Evolutionary conservation across 257 asterid genomes (phyloP).

Genomic region (Plantago ovata): DNA sequence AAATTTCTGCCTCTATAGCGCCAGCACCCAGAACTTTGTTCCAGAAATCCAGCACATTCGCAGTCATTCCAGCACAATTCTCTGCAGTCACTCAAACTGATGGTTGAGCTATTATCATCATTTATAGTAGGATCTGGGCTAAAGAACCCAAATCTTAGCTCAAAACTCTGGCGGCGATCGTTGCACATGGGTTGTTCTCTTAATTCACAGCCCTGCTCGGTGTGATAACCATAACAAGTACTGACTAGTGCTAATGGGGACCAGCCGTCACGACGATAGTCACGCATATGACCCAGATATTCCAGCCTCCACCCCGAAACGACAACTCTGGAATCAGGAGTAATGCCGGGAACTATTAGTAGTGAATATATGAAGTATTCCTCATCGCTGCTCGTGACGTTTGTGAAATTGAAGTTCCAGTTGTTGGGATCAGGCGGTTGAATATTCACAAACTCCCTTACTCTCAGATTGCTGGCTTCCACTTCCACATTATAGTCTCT

Average conservation of each 20-base stretch:
- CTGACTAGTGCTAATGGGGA: background rate
- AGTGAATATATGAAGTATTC: background rate
- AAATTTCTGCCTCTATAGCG: conserved; percentile 35
- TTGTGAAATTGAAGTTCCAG: conserved; percentile 20
- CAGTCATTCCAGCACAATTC: conserved; percentile 38
- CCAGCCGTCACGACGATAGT: background rate
- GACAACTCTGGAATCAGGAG: background rate
- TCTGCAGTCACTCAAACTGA: conserved; percentile 38
- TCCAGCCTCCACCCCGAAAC: conserved; percentile 25
- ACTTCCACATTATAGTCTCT: background rate
- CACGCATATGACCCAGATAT: conserved; percentile 15
- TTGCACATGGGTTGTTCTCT: conserved; percentile 33
- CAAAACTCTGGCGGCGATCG: conserved; percentile 15
- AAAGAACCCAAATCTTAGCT: conserved; percentile 16
- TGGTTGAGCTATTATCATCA: conserved; percentile 19
- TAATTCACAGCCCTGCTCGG: conserved; percentile 20
- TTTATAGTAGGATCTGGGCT: background rate
- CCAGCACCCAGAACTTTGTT: conserved; percentile 13
- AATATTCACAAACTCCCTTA: conserved; percentile 24
- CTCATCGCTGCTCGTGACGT: background rate
- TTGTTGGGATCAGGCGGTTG: background rate
- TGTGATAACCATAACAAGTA: conserved; percentile 25
- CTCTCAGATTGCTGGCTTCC: background rate
- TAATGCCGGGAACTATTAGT: background rate
- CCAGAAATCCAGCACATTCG: conserved; percentile 24